Base-by-base conservation (phyloP, 225 moss, liverwort and hornwort genomes). In the Bryoerythrophyllum caledonicum region DNA sequence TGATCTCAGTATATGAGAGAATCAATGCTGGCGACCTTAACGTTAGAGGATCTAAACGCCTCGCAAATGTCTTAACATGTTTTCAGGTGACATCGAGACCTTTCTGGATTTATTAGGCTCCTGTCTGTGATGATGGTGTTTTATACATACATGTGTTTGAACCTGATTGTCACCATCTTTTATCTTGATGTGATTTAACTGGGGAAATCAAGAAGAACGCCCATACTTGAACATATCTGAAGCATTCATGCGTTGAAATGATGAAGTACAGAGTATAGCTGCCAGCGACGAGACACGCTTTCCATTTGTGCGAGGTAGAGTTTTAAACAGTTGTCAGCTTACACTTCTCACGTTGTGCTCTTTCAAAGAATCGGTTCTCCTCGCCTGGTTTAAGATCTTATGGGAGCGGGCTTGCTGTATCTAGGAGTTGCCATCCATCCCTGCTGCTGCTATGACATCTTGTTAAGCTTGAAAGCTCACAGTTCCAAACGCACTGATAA, bases 21-120 rank as follows among this genome's bases (percentile, higher is more conserved):
- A 73, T 91, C 27, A 75, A 76, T 80, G 78, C 68, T 58, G 92
- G 87, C 43, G 94, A 96, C 75, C 83, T 96, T 58, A 96, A 82
- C 72, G 80, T 94, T 53, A 87, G 96, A 86, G 88, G 90, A 83
- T 94, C 92, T 27, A 94, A 96, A 79, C 88, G 94, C 54, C 82
- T 94, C 17, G 81, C 87, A 65, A 96, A 96, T 76, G 96, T 96
- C 64, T 78, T 96, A 63, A 87, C 91, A 60, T 88, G 92, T 57
- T 88, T 94, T 61, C 96, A 96, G 96, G 92, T 94, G 76, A 80
- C 57, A 67, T 49, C 63, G 56, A 63, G 57, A 44, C 30, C 69
- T 1, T 68, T 34, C 51, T 28, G 37, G 41, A 20, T 20, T 70
- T 55, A n/a, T 60, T 20, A 27, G 2, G 21, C 20, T 60, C 28